Evolutionary conservation across 306 rosid species (phyloP).

Genomic region (Luffa acutangula): DNA sequence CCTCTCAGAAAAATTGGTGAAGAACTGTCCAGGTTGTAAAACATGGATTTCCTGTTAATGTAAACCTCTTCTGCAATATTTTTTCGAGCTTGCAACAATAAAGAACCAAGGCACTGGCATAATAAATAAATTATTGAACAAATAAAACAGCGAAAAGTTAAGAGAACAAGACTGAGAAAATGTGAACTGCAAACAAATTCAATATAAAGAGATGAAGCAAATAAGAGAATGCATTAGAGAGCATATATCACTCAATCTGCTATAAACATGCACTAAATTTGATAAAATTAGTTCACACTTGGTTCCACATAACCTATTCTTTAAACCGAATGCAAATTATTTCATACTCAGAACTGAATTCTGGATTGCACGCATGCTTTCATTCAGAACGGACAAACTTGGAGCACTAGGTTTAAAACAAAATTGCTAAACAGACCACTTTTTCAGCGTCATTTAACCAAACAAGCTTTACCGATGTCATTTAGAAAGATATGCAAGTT

Average conservation of each 20-base stretch:
- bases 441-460: background rate
- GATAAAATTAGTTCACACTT: background rate
- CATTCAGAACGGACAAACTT: background rate
- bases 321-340: background rate
- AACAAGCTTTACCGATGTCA: background rate
- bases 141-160: background rate
- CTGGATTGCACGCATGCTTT: background rate
- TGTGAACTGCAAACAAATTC: background rate
- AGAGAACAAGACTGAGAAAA: background rate
- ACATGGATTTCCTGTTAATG: conserved; percentile 43
- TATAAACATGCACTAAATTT: background rate
- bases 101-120: conserved; percentile 40
- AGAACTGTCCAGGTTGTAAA: conserved; percentile 41
- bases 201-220: background rate
- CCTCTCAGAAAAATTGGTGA: conserved; percentile 38
- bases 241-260: background rate
- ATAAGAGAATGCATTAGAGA: too few species aligned
- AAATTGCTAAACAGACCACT: background rate
- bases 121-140: conserved; percentile 5
- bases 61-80: conserved; percentile 28
- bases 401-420: background rate
- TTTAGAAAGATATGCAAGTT: background rate
- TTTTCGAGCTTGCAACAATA: conserved; percentile 24
- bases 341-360: background rate
- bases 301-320: background rate